A percentile compares a stretch with the other conserved stretches of the same genome.
phyloP scores from a whole-genome alignment of 176 grass and related monocot species.

The Alloteropsis semialata region DNA sequence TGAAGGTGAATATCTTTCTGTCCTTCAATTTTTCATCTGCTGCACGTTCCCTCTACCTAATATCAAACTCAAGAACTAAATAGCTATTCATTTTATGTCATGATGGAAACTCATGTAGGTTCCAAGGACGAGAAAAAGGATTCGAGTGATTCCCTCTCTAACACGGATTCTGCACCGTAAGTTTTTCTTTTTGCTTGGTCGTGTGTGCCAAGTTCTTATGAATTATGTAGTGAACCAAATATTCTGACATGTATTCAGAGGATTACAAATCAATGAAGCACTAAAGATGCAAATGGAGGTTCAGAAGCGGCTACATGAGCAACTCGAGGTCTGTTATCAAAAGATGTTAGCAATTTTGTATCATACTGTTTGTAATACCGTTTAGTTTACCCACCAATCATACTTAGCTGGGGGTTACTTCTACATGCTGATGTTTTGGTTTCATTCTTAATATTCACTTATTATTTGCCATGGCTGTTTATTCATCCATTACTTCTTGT shows the following conservation, averaged over 20 bases:
- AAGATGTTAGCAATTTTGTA: not conserved
- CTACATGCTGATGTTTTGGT: not conserved
- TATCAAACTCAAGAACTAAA: not conserved
- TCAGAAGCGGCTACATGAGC: constrained; percentile 92
- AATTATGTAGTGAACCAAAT: constrained; percentile 6
- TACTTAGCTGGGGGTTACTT: not conserved
- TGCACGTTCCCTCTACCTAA: not conserved
- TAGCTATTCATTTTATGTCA: constrained; percentile 18
- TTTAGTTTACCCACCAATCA: not conserved
- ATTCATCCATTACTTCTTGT: not conserved
- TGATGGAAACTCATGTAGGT: constrained; percentile 42
- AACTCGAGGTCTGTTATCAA: constrained; percentile 72
- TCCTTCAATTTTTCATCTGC: constrained; percentile 24
- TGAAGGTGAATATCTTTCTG: constrained; percentile 64
- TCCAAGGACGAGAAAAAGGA: constrained; percentile 92
- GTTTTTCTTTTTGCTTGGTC: constrained; percentile 34
- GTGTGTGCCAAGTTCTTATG: not conserved
- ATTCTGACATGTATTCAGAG: constrained; percentile 50
- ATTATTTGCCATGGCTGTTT: not conserved
- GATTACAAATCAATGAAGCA: constrained; percentile 75
- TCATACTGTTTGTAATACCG: not conserved
- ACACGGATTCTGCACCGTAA: constrained; percentile 79
- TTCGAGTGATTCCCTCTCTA: constrained; percentile 67
- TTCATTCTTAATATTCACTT: not conserved
- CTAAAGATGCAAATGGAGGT: constrained; percentile 99